These are phyloP conservation scores for Acacia acuminata DNA, from an alignment of 306 rosid genomes.

Conservation along the genomic window DNA sequence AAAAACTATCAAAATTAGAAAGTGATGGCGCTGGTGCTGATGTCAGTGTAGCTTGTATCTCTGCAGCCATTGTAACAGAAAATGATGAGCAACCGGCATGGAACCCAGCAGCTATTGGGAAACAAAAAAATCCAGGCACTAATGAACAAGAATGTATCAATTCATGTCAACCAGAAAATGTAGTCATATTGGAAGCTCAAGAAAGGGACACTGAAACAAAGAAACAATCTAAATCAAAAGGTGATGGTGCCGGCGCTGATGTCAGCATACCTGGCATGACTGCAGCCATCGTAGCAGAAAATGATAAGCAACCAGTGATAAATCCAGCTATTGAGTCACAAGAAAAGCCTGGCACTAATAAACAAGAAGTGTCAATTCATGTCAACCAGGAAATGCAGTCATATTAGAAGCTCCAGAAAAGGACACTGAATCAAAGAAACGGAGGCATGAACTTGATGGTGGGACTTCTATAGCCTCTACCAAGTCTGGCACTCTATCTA, in stretches of 20 bases:
- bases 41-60: neutral
- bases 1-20: slow-evolving; percentile 40
- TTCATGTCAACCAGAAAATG: neutral
- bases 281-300: too few species aligned
- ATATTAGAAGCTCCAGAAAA: neutral
- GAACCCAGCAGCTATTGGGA: slow-evolving; percentile 33
- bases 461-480: slow-evolving; percentile 20
- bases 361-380: neutral
- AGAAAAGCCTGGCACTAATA: slow-evolving; percentile 44
- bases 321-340: slow-evolving; percentile 43
- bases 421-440: slow-evolving; percentile 38
- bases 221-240: neutral
- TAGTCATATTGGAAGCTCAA: neutral
- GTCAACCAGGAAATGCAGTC: neutral
- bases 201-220: slow-evolving; percentile 37
- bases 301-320: neutral
- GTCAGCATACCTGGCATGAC: too few species aligned
- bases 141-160: neutral
- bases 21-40: neutral
- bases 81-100: neutral
- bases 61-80: neutral
- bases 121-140: slow-evolving; percentile 46
- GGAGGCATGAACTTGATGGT: neutral
- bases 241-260: too few species aligned
- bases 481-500: slow-evolving; percentile 51